Conservation (phyloP, 148 eudicot genomes). For the Rhododendron williamsianum region DNA sequence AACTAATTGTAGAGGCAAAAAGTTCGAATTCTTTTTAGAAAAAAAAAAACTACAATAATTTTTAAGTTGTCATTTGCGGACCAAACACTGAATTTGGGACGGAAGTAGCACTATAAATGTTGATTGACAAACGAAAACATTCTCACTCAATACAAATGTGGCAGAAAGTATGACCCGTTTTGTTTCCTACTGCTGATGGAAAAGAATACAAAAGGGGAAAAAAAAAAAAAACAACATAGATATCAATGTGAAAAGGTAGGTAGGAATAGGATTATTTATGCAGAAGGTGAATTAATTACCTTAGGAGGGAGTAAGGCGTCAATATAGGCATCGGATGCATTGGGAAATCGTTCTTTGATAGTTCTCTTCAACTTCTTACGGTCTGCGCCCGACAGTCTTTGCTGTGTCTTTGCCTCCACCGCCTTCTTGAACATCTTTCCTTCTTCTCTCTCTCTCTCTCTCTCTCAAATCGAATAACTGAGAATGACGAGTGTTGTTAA, state of each 20-base stretch:
- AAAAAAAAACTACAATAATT: no score
- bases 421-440: slow-evolving; percentile 75
- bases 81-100: no score
- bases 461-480: neutral
- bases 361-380: slow-evolving; percentile 70
- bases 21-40: no score
- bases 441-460: neutral
- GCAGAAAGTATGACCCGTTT: no score
- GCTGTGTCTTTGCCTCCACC: slow-evolving; percentile 66
- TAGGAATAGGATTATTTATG: neutral
- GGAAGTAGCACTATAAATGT: neutral
- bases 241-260: neutral
- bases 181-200: no score
- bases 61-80: no score
- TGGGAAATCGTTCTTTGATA: slow-evolving; percentile 56
- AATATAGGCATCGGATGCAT: slow-evolving; percentile 56
- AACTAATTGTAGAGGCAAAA: no score
- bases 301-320: slow-evolving; percentile 76
- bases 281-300: slow-evolving; percentile 23
- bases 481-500: neutral
- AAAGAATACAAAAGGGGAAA: no score
- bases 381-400: slow-evolving; percentile 90
- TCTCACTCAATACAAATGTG: neutral
- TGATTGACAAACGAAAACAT: neutral
- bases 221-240: neutral